Conservation (phyloP, 2,329 filamentous ascomycete genomes). For the Calonectria multiphialidica region DNA sequence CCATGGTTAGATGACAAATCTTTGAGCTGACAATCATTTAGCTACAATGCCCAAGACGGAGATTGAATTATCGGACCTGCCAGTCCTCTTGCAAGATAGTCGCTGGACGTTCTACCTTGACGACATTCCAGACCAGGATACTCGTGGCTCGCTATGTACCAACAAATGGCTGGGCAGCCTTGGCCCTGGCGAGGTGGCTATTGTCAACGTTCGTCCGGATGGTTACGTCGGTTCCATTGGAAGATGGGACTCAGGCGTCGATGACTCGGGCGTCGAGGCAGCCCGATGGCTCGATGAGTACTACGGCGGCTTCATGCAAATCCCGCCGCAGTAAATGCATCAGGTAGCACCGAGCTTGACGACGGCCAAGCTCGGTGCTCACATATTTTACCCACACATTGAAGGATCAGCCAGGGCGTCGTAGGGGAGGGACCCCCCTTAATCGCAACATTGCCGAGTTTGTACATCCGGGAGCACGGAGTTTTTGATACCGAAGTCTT, state of each 20-base stretch:
- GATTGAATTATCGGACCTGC: constrained; percentile 76
- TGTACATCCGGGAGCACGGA: constrained; percentile 39
- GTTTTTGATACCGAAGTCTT: constrained; percentile 35
- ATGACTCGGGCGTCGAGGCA: constrained; percentile 63
- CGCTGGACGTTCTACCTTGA: constrained; percentile 82
- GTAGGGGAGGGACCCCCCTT: constrained; percentile 23
- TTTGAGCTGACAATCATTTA: constrained; percentile 40
- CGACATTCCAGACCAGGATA: constrained; percentile 69
- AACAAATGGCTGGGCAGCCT: constrained; percentile 78
- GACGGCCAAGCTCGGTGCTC: constrained; percentile 30
- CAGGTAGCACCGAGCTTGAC: constrained; percentile 30
- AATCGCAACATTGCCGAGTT: constrained; percentile 35
- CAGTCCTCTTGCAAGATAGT: constrained; percentile 71
- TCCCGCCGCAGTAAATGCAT: constrained; percentile 50
- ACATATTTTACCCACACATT: constrained; percentile 23
- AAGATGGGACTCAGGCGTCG: constrained; percentile 63
- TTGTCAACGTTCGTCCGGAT: constrained; percentile 78
- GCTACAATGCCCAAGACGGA: constrained; percentile 71
- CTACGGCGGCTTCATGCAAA: constrained; percentile 66
- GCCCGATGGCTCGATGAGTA: constrained; percentile 68
- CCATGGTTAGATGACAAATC: no score
- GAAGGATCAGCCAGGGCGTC: constrained; percentile 25
- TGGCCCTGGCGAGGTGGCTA: constrained; percentile 67
- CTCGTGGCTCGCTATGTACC: constrained; percentile 66
- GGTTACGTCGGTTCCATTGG: constrained; percentile 78